Percentiles rank a stretch among this genome's conserved stretches.
Evolutionary conservation across 2,329 filamentous ascomycete genomes (phyloP).

Genomic region (Didymella segeticola): DNA sequence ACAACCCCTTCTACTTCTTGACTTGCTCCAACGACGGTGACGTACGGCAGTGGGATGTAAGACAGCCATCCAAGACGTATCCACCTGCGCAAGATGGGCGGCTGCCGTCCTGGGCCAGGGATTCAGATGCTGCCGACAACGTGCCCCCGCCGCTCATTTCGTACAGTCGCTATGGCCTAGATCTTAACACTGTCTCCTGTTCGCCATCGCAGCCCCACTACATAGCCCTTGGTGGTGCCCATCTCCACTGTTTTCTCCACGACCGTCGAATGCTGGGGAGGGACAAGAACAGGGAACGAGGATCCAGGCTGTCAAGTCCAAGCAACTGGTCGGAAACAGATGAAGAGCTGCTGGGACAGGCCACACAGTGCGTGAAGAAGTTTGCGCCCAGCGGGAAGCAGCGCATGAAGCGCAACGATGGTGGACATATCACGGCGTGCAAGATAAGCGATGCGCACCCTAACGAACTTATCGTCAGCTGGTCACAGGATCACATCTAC

Average conservation of each 20-base stretch:
- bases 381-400: conserved; percentile 69
- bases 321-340: conserved; percentile 53
- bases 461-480: conserved; percentile 72
- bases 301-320: conserved; percentile 53
- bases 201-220: conserved; percentile 72
- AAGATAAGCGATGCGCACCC: conserved; percentile 74
- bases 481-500: conserved; percentile 72
- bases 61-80: conserved; percentile 70
- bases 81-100: conserved; percentile 51
- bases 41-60: conserved; percentile 71
- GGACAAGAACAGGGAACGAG: conserved; percentile 62
- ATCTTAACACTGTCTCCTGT: conserved; percentile 73
- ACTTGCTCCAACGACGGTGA: conserved; percentile 75
- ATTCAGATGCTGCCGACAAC: conserved; percentile 55
- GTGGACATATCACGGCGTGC: conserved; percentile 72
- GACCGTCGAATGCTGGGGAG: conserved; percentile 72
- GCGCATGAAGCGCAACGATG: conserved; percentile 60
- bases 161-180: conserved; percentile 67
- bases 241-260: conserved; percentile 72
- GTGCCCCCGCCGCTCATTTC: conserved; percentile 70
- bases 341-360: conserved; percentile 63
- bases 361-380: conserved; percentile 70
- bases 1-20: conserved; percentile 70
- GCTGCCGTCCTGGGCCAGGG: conserved; percentile 34
- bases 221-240: conserved; percentile 72